Percentiles rank a stretch among this genome's conserved stretches.
These are phyloP conservation scores for Metschnikowia kunwiensis DNA, from an alignment of 805 yeast genomes.

Conservation along the genomic window DNA sequence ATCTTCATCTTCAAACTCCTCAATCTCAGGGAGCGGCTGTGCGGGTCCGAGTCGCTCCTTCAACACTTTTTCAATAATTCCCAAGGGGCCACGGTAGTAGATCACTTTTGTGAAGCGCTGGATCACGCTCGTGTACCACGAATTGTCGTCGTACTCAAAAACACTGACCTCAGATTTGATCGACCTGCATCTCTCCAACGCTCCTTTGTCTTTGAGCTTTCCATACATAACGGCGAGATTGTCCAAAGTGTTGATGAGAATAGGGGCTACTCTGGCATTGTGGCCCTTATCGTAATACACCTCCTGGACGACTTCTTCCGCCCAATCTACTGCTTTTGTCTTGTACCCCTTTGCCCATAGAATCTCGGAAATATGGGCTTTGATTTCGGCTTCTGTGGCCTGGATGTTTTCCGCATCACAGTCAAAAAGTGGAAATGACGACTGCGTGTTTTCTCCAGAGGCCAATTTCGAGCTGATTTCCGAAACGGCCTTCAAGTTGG, in stretches of 20 bases:
- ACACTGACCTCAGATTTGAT: conserved; percentile 24
- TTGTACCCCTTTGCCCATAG: conserved; percentile 41
- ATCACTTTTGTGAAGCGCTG: conserved; percentile 37
- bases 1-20: conserved; percentile 43
- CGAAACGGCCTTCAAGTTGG: conserved; percentile 29
- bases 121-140: conserved; percentile 36
- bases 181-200: conserved; percentile 28
- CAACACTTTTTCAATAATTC: conserved; percentile 38
- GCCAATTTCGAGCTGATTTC: conserved; percentile 20
- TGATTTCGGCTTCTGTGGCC: conserved; percentile 29
- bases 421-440: conserved; percentile 35
- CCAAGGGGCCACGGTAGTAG: conserved; percentile 41
- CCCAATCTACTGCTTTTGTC: conserved; percentile 40
- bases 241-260: conserved; percentile 29
- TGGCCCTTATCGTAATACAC: conserved; percentile 30
- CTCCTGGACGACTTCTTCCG: conserved; percentile 40
- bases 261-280: conserved; percentile 26
- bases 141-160: conserved; percentile 24
- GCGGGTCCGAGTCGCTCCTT: conserved; percentile 39
- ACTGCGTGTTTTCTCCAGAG: conserved; percentile 22
- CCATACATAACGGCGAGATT: conserved; percentile 36
- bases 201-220: conserved; percentile 21
- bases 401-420: conserved; percentile 30
- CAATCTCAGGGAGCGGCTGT: conserved; percentile 32
- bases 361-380: conserved; percentile 40